A percentile compares a stretch with the other conserved stretches of the same genome.
Conservation (phyloP, 805 yeast species). For the Saturnispora kantuleensis region DNA sequence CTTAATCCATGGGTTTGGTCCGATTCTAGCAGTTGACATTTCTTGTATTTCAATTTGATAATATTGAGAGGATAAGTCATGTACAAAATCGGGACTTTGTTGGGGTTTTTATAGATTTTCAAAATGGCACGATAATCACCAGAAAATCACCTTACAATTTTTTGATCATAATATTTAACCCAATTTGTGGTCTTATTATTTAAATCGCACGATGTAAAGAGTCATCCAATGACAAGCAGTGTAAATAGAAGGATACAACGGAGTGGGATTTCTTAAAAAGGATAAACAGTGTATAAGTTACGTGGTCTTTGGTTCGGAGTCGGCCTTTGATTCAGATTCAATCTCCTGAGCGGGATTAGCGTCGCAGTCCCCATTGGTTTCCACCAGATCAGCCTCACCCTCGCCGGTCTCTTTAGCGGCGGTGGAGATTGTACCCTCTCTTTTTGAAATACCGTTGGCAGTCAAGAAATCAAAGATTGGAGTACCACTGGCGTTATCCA, state of each 20-base stretch:
- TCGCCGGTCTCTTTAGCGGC: neutral
- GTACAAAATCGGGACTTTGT: neutral
- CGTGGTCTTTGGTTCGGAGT: neutral
- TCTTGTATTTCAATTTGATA: slow-evolving; percentile 3
- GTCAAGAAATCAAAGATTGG: slow-evolving; percentile 52
- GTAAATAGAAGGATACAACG: no score
- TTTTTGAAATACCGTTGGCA: slow-evolving; percentile 33
- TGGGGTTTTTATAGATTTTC: neutral
- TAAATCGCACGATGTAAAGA: neutral
- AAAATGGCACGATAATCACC: neutral
- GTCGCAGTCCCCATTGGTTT: neutral
- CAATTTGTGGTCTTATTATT: slow-evolving; percentile 3
- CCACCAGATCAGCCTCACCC: neutral
- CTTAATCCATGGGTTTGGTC: slow-evolving; percentile 24
- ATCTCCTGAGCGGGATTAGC: no score
- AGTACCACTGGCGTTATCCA: slow-evolving; percentile 38
- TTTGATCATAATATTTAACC: neutral
- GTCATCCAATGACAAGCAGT: no score
- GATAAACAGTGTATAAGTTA: no score
- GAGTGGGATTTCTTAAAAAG: neutral
- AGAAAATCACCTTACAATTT: slow-evolving; percentile 1
- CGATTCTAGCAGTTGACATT: slow-evolving; percentile 23
- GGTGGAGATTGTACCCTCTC: neutral
- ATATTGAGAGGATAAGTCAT: neutral
- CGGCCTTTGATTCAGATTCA: neutral